Base-by-base conservation (phyloP, 164 flowering plant species). In the Litsea cubeba region DNA sequence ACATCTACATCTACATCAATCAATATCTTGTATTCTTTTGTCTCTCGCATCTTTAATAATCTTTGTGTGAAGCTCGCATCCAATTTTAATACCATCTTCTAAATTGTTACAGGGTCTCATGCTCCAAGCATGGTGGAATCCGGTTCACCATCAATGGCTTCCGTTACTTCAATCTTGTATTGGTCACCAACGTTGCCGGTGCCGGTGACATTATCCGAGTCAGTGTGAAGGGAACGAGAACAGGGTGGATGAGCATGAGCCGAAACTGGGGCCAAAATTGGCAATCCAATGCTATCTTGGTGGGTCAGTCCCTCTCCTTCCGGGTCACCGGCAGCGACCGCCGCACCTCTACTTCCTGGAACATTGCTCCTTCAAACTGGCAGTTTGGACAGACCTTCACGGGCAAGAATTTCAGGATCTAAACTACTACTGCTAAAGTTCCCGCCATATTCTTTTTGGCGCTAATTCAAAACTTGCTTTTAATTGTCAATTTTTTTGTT, bases 211-310 rank as follows among this genome's bases (percentile, higher is more conserved):
- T 91, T 20, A 79, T 75, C 58, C 77, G 69, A 63, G 94, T 76
- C 6, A 82, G 88, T 78, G 84, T 91, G 26, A 91, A 90, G 71
- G 97, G 97, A 0, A 65, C 87, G 0, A 83, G 65, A 30, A 90
- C 94, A 0, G 90, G 83, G 7, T 91, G 97, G 97, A 84, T 91
- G 86, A 72, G 80, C 71, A 50, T 91, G 92, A 89, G 88, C 80
- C 77, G 91, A 0, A 91, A 91, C 75, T 91, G 96, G 96, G 96
- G 96, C 71, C 96, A 91, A 75, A 91, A 91, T 78, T 91, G 95
- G 95, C 91, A 91, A 64, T 81, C 93, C 1, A 85, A 87, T 28
- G 64, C 87, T 0, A 85, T 84, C 5, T 69, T 91, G 78, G 85
- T 79, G 23, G 94, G 94, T 4, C 97, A 91, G 84, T 71, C 93